phyloP scores from a whole-genome alignment of 805 yeast genomes.

The Lachancea nothofagi region DNA sequence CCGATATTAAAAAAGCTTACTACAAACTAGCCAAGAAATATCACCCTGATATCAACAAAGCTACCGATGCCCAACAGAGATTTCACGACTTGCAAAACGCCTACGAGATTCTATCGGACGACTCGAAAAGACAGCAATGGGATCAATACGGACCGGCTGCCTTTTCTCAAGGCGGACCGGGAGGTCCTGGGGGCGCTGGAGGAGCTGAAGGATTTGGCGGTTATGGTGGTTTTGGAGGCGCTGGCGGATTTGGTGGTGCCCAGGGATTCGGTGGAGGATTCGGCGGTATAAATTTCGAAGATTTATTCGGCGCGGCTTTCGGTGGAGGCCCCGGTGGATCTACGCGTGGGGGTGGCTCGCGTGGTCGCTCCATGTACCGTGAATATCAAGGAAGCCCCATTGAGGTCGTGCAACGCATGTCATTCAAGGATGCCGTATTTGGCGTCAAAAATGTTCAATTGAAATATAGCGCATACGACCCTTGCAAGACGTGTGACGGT shows the following conservation, averaged over 20 bases:
- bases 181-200: constrained; percentile 47
- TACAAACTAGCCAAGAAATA: constrained; percentile 87
- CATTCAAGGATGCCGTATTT: constrained; percentile 81
- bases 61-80: constrained; percentile 75
- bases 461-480: constrained; percentile 65
- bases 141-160: constrained; percentile 91
- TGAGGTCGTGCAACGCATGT: constrained; percentile 66
- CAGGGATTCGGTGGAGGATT: constrained; percentile 30
- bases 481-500: constrained; percentile 78
- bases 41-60: constrained; percentile 97
- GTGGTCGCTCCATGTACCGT: constrained; percentile 39
- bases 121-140: constrained; percentile 77
- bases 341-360: constrained; percentile 34
- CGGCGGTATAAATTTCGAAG: constrained; percentile 54
- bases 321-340: constrained; percentile 34
- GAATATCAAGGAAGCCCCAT: constrained; percentile 87
- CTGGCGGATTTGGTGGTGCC: constrained; percentile 40
- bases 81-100: constrained; percentile 94
- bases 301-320: constrained; percentile 54
- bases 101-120: constrained; percentile 84
- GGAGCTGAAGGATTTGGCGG: constrained; percentile 34
- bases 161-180: constrained; percentile 55
- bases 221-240: constrained; percentile 37
- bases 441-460: constrained; percentile 63
- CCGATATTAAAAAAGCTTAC: constrained; percentile 93